Base-by-base conservation (phyloP, 1,284 basidiomycete species). In the Ceratorhiza oryzae-sativae region DNA sequence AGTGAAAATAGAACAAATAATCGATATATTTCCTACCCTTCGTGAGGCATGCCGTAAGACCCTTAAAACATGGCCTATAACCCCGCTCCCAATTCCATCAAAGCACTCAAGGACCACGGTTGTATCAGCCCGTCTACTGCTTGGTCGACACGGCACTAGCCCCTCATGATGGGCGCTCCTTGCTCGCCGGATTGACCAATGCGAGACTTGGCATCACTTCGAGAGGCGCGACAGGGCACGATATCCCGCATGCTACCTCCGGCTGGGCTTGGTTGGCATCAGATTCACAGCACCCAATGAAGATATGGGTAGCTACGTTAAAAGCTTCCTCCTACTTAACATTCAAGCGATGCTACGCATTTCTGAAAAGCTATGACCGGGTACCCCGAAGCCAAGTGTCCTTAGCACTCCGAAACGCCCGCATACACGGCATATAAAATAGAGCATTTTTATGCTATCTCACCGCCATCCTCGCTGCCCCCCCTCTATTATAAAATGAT, bases 351-450 rank as follows among this genome's bases (percentile, higher is more conserved):
- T n/a, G n/a, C n/a, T n/a, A n/a, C n/a, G n/a, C n/a, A n/a, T n/a
- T n/a, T n/a, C n/a, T n/a, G n/a, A n/a, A n/a, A n/a, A n/a, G n/a
- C n/a, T n/a, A n/a, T n/a, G n/a, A 13, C 49, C n/a, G 20, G 20
- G 20, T 12, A 5, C 13, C 23, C 6, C 23, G 13, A 34, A 32
- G 27, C 51, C 30, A 55, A 34, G 30, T n/a, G 27, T n/a, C n/a
- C 30, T 15, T n/a, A 15, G 51, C 51, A 18, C 30, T 30, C 30
- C 51, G 51, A 55, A 34, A 30, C 18, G 51, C 6, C 51, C 51
- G 51, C 51, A 55, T 55, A 55, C 30, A 55, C 25, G 20, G 30
- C 12, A n/a, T 34, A 55, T 34, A 55, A 55, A 55, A 32, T 34
- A 23, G 6, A 6, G 42, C 15, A 18, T 8, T 4, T 45, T 12